Base-by-base conservation (phyloP, 2,329 filamentous ascomycete species). In the Aphanoascus verrucosus region DNA sequence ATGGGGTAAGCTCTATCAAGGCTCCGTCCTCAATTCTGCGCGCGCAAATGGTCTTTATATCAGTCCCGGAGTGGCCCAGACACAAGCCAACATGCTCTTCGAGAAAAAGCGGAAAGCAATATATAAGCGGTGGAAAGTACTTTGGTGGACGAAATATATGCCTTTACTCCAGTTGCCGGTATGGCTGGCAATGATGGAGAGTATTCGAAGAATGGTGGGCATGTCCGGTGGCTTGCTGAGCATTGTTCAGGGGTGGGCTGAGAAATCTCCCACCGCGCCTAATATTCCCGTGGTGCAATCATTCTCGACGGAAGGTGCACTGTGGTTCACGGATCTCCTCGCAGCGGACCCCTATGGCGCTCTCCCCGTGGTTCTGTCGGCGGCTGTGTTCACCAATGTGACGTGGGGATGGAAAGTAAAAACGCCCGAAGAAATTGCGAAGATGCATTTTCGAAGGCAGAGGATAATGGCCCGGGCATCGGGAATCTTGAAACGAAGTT, bases 291-390 rank as follows among this genome's bases (percentile, higher is more conserved):
- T 75, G 32, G 76, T 81, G 58, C 72, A 74, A 2, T 71, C 73
- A 3, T 65, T 84, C 14, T 71, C 74, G 4, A 72, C 63, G 6
- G 80, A 82, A 65, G 80, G 80, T n/a, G 72, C 75, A 2, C 67
- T 81, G 1, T 84, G 80, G 80, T 82, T 82, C 53, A 72, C 74
- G 1, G 72, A 83, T 61, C 72, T 84, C 12, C 66, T 78, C 4
- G 61, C 71, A 0, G 67, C 77, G 7, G 81, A 84, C 59, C 71
- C 78, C 0, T 72, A 72, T 2, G 65, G 74, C 1, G 58, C 70
- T 1, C 67, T 82, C 1, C 77, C 79, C 0, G 68, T 74, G 40
- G 54, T 74, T 2, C 67, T 80, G 19, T 74, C 73, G 0, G 69
- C 65, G 0, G 67, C 73, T 3, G 74, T 81, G 54, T 63, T 80